These are phyloP conservation scores for Rhododendron ferrugineum DNA, from an alignment of 148 eudicot genomes.

Conservation along the genomic window DNA sequence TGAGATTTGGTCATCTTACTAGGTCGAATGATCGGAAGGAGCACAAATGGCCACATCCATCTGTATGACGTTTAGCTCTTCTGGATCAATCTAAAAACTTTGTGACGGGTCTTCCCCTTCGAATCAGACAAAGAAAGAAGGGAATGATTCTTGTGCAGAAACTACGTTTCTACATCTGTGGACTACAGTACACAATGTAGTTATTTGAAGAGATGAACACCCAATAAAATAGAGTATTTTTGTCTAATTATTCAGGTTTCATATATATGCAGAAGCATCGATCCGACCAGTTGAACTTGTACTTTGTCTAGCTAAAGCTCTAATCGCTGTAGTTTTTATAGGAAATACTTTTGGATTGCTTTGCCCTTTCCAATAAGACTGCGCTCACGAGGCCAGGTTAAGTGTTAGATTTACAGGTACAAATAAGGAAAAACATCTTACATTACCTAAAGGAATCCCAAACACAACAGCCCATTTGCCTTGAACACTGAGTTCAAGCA, in stretches of 20 bases:
- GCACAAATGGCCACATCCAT: not conserved
- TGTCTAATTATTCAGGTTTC: not conserved
- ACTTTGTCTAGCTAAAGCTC: not conserved
- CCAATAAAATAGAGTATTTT: not conserved
- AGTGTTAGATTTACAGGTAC: not conserved
- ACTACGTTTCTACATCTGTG: not conserved
- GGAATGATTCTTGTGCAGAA: not conserved
- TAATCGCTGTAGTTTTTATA: not conserved
- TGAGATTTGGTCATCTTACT: not conserved
- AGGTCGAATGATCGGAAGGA: not conserved
- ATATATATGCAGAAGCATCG: not conserved
- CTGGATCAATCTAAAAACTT: no score
- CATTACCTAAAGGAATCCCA: constrained; percentile 62
- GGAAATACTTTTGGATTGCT: not conserved
- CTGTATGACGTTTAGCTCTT: not conserved
- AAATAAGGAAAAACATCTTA: not conserved
- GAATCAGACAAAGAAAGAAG: no score
- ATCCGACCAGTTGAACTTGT: not conserved
- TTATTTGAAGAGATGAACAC: not conserved
- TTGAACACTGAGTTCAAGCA: constrained; percentile 77
- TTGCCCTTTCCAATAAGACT: not conserved
- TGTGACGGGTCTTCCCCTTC: no score
- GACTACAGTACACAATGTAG: not conserved
- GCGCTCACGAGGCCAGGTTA: not conserved
- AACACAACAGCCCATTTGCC: constrained; percentile 70